Percentiles rank a stretch among this genome's conserved stretches.
phyloP scores from a whole-genome alignment of 495 filamentous ascomycete genomes.

The Lindgomyces ingoldianus region DNA sequence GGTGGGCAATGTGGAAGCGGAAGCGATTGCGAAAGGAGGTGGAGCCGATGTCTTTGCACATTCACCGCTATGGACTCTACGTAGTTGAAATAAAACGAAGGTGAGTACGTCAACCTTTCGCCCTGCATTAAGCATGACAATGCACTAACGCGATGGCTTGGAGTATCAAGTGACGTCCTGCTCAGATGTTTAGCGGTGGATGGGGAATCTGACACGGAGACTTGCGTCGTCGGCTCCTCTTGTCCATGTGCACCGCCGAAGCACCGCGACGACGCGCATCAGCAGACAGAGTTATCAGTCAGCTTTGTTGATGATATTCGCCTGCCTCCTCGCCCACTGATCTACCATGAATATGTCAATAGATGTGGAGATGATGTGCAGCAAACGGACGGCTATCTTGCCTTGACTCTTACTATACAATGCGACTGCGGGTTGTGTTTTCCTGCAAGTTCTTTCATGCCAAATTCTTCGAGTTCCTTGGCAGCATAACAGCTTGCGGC shows the following conservation, averaged over 20 bases:
- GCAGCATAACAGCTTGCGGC: background rate
- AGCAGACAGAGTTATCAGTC: constrained; percentile 4
- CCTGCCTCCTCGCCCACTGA: too few relatives aligned
- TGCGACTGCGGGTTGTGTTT: too few relatives aligned
- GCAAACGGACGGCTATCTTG: too few relatives aligned
- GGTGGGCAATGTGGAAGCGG: background rate
- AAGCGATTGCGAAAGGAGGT: background rate
- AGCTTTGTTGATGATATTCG: background rate
- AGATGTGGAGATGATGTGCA: too few relatives aligned
- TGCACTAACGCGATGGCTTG: background rate
- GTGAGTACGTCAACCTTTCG: background rate
- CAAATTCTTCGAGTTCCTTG: constrained; percentile 7
- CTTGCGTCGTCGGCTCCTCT: constrained; percentile 16
- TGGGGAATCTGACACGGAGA: background rate
- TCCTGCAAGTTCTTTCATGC: too few relatives aligned
- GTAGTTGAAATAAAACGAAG: too few relatives aligned
- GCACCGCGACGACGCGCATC: background rate
- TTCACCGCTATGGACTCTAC: too few relatives aligned
- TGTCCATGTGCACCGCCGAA: background rate
- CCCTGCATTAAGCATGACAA: background rate
- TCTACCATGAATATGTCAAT: too few relatives aligned
- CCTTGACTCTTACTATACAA: too few relatives aligned
- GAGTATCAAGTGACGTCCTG: background rate
- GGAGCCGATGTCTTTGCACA: background rate
- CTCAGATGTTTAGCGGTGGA: background rate